These are phyloP conservation scores for Trichosporon coremiiforme DNA, from an alignment of 1,284 basidiomycete genomes.

Conservation along the genomic window DNA sequence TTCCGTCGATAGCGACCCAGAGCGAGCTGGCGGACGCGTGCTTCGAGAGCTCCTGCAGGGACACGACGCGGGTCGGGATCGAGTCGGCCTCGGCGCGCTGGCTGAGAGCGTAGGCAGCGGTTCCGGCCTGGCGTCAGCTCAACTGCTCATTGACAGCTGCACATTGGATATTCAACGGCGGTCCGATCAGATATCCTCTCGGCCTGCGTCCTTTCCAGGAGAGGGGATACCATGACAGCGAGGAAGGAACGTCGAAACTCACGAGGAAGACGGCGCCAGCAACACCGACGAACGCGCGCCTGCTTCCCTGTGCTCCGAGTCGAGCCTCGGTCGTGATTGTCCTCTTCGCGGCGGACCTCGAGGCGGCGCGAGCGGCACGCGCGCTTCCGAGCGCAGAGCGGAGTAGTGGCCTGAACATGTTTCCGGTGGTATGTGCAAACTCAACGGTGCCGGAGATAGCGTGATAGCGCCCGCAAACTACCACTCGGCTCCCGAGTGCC, in stretches of 20 bases:
- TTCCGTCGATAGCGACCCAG: slow-evolving; percentile 52
- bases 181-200: too few species aligned
- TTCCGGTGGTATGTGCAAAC: background rate
- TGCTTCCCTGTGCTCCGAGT: background rate
- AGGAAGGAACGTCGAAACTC: background rate
- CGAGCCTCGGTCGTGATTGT: background rate
- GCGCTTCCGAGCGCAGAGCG: background rate
- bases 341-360: background rate
- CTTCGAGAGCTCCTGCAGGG: slow-evolving; percentile 36
- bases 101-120: background rate
- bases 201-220: too few species aligned
- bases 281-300: background rate
- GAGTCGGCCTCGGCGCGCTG: slow-evolving; percentile 16
- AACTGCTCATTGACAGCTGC: too few species aligned
- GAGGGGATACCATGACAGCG: too few species aligned
- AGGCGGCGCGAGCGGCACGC: background rate
- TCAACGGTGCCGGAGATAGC: background rate
- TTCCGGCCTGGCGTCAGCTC: slow-evolving; percentile 19
- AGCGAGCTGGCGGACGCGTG: slow-evolving; percentile 36
- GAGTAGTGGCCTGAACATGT: background rate
- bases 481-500: too few species aligned
- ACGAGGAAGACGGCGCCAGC: background rate
- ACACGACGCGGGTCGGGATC: slow-evolving; percentile 18
- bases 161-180: too few species aligned
- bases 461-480: background rate